Evolutionary conservation across 805 yeast species (phyloP).

Genomic region (Debaryomyces hansenii): DNA sequence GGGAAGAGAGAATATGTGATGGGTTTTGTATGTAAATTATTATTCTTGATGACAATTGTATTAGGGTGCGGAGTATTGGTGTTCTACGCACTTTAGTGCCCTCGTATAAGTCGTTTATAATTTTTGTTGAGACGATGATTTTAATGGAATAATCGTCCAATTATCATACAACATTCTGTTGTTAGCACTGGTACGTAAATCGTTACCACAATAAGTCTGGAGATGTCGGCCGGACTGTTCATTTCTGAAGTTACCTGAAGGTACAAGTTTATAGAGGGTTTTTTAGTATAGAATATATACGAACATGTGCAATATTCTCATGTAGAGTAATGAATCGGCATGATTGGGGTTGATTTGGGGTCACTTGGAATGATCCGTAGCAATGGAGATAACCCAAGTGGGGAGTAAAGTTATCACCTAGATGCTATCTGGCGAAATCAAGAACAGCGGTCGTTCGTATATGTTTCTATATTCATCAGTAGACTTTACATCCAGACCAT

Average conservation of each 20-base stretch:
- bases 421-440: too few species aligned
- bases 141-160: too few species aligned
- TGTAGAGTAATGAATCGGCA: neutral
- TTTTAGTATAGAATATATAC: neutral
- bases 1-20: slow-evolving; percentile 34
- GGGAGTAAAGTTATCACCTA: too few species aligned
- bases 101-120: neutral
- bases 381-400: too few species aligned
- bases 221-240: neutral
- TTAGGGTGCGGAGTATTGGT: slow-evolving; percentile 34
- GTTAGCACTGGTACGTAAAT: neutral
- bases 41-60: slow-evolving; percentile 28
- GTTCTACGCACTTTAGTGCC: slow-evolving; percentile 30
- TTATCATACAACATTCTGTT: too few species aligned
- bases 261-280: neutral
- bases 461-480: too few species aligned
- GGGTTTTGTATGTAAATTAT: slow-evolving; percentile 30
- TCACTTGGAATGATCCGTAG: neutral
- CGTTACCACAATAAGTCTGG: neutral
- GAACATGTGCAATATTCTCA: neutral
- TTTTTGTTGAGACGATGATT: too few species aligned
- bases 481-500: too few species aligned
- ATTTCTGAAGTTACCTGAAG: neutral
- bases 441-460: too few species aligned
- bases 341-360: neutral